A percentile compares a stretch with the other conserved stretches of the same genome.
Conservation (phyloP, 2,329 filamentous ascomycete genomes). For the Leptosphaerulina australis region DNA sequence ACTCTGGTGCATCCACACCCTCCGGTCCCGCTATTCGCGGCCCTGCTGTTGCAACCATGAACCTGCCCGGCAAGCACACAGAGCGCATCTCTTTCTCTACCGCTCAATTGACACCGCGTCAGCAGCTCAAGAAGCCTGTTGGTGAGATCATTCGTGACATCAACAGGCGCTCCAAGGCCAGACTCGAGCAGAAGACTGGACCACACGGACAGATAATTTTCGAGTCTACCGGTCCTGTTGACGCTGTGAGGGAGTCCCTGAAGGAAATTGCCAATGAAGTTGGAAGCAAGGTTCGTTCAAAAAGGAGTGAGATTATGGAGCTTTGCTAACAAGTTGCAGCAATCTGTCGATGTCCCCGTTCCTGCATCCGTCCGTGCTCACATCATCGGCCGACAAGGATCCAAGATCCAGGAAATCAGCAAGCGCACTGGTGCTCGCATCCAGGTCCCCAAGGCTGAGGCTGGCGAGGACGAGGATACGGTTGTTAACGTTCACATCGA, state of each 20-base stretch:
- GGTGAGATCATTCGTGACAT: constrained; percentile 87
- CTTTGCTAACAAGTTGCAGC: constrained; percentile 50
- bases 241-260: constrained; percentile 84
- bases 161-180: constrained; percentile 88
- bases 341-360: constrained; percentile 76
- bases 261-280: constrained; percentile 89
- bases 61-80: constrained; percentile 80
- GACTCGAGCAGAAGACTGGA: constrained; percentile 76
- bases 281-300: constrained; percentile 72
- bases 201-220: constrained; percentile 77
- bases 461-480: constrained; percentile 77
- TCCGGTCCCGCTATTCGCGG: constrained; percentile 55
- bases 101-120: constrained; percentile 75
- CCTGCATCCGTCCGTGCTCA: constrained; percentile 82
- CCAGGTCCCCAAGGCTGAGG: constrained; percentile 82
- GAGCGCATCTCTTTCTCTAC: constrained; percentile 77
- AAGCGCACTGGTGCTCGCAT: constrained; percentile 89
- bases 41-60: constrained; percentile 64
- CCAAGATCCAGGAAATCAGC: constrained; percentile 87
- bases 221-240: constrained; percentile 81
- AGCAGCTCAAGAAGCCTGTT: constrained; percentile 82
- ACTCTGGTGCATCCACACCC: constrained; percentile 68
- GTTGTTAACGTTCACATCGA: constrained; percentile 87
- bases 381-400: constrained; percentile 91
- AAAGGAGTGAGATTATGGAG: not conserved